Conservation (phyloP, 139 green algal genomes). For the Chlorella sp. region DNA sequence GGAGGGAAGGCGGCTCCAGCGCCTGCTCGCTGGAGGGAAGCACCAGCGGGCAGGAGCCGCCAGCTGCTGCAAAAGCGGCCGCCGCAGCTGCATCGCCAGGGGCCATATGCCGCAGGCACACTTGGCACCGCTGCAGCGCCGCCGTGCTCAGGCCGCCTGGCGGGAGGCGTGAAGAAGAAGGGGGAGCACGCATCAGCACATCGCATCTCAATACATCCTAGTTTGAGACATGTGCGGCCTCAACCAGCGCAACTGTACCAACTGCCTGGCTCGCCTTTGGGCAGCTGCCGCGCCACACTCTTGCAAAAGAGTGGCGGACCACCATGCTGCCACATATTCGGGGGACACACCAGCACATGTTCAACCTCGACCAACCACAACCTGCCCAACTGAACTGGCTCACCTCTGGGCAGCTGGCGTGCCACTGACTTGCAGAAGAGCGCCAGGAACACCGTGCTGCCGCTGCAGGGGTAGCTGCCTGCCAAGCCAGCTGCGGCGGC, state of each 20-base stretch:
- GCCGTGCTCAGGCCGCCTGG: neutral
- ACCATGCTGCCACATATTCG: no score
- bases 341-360: neutral
- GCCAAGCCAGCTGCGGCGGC: neutral
- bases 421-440: neutral
- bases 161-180: neutral
- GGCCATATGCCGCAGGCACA: neutral
- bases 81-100: neutral
- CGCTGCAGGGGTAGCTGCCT: conserved; percentile 5
- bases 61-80: conserved; percentile 4
- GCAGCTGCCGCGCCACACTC: no score
- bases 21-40: neutral
- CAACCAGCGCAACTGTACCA: no score
- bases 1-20: neutral
- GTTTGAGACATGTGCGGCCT: no score
- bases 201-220: no score
- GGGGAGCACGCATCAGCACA: no score
- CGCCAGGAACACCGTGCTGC: conserved; percentile 7
- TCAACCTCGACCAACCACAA: neutral
- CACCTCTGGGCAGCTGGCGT: neutral
- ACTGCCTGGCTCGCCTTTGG: no score
- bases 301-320: no score
- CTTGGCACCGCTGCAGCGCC: neutral
- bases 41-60: neutral
- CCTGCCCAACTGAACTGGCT: neutral